Base-by-base conservation (phyloP, 495 filamentous ascomycete species). In the Halenospora varia region DNA sequence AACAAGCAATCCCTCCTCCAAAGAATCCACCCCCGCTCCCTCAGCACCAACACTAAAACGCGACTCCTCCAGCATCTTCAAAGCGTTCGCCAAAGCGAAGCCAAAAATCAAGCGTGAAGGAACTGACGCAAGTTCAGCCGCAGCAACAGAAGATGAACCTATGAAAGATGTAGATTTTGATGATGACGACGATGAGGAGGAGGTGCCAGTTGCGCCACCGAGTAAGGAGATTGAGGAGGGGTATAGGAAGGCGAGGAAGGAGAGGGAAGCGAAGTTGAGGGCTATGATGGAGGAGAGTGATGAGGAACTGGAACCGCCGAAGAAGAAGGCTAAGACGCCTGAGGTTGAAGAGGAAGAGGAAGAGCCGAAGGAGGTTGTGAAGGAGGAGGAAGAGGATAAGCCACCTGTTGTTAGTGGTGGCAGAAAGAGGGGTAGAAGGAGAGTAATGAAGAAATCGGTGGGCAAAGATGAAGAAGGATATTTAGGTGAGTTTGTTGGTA, bases 381-480 rank as follows among this genome's bases (percentile, higher is more conserved):
- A 51, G 48, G 64, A 68, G 24, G 73, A 71, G 41, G 66, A 71
- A 44, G 60, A 66, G 17, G 59, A 59, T 51, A 52, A 62, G 23
- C 64, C 70, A 10, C 10, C 18, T 4, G 71, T 74, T 25, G 75
- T 80, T 0, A 73, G 79, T 19, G 80, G 78, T 3, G 90, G 91
- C 10, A 82, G 91, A 53, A 78, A 89, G 25, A 80, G 93, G 57
- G 92, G 90, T 50, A 85, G 84, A 70, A 82, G 94, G 56, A 85
- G 86, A 65, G 79, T 97, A 10, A 91, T 87, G 79, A 92, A 88
- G 73, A 97, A 94, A 13, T 19, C 19, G 35, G 35, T 40, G 9
- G n/a, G 9, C 9, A 40, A 40, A 40, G 95, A 98, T 66, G 90
- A 92, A 42, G 89, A 97, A 59, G 93, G 94, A 40, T 98, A 96